These are phyloP conservation scores for Fusarium sp. DNA, from an alignment of 2,329 filamentous ascomycete genomes.

Conservation along the genomic window DNA sequence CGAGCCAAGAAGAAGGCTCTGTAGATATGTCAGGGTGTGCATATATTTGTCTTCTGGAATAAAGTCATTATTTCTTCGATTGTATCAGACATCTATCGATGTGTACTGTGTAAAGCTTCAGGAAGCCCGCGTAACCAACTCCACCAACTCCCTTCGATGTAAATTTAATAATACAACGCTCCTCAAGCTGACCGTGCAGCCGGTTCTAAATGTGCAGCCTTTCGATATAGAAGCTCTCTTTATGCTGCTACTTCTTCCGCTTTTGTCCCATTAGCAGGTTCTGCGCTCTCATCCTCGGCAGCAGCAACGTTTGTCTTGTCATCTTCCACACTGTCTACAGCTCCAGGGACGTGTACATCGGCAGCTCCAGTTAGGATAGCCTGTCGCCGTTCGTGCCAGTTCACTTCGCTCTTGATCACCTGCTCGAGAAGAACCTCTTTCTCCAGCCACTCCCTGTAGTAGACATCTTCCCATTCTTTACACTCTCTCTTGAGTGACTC, in stretches of 20 bases:
- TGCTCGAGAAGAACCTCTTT: slow-evolving; percentile 84
- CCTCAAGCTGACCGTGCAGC: background rate
- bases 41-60: slow-evolving; percentile 4
- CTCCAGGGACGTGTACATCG: slow-evolving; percentile 54
- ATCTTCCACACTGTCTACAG: slow-evolving; percentile 42
- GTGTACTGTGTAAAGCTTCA: slow-evolving; percentile 11
- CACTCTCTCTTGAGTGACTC: slow-evolving; percentile 71
- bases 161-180: slow-evolving; percentile 32
- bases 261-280: slow-evolving; percentile 17
- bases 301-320: slow-evolving; percentile 39
- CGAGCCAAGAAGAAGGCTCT: slow-evolving; percentile 52
- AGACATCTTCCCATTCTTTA: slow-evolving; percentile 70
- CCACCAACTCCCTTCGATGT: slow-evolving; percentile 39
- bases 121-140: slow-evolving; percentile 33
- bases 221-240: background rate
- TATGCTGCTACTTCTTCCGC: slow-evolving; percentile 10
- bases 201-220: background rate
- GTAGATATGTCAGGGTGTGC: slow-evolving; percentile 10
- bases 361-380: slow-evolving; percentile 61
- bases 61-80: slow-evolving; percentile 25
- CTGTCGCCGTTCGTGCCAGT: slow-evolving; percentile 68
- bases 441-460: slow-evolving; percentile 78
- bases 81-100: slow-evolving; percentile 9
- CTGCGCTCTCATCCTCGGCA: slow-evolving; percentile 18
- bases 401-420: slow-evolving; percentile 71